Evolutionary conservation across 768 basidiomycete genomes (phyloP), one percentile per base, ranked within the genome.

Genomic region (Suillus variegatus): DNA sequence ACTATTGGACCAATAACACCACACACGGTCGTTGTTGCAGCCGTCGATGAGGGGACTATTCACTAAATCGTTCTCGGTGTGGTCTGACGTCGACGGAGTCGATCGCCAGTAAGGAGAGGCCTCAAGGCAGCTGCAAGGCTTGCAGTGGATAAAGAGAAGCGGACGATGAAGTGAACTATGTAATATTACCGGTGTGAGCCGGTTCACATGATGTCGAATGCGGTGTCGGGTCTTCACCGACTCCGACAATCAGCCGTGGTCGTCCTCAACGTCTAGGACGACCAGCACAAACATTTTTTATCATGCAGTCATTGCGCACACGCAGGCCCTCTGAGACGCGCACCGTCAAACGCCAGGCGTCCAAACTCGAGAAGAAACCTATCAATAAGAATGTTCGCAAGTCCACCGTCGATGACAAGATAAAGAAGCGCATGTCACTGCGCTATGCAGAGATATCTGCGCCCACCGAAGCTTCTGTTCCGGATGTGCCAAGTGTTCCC

Each of bases 401-500:
- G 25, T 78, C 78, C 9, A 66, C 76, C 64, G 84, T 89, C 66
- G 85, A 95, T 76, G 96, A 96, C 84, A 94, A 92, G 81, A 95
- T 97, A 78, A 95, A 94, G 85, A 94, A 94, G 78, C 91, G 96
- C 73, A 91, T 97, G 89, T 95, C 95, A 18, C 92, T 90, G 85
- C 89, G 95, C 75, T 97, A 93, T 85, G 93, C 91, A 46, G 92
- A 93, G 69, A 90, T 93, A 63, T 90, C 90, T 1, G 80, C 84
- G n/a, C 91, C 90, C 7, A 88, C 87, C 3, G 84, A 86, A 58
- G 73, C 76, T 10, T 76, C 74, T 49, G 73, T 88, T 4, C 89
- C 92, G 5, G 77, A 86, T 1, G 77, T 90, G 20, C 90, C 90
- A 2, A 78, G 84, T 0, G 68, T 92, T 47, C 87, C 88, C 0